phyloP scores from a whole-genome alignment of 2,329 filamentous ascomycete genomes.

The Pseudocercospora cruenta region DNA sequence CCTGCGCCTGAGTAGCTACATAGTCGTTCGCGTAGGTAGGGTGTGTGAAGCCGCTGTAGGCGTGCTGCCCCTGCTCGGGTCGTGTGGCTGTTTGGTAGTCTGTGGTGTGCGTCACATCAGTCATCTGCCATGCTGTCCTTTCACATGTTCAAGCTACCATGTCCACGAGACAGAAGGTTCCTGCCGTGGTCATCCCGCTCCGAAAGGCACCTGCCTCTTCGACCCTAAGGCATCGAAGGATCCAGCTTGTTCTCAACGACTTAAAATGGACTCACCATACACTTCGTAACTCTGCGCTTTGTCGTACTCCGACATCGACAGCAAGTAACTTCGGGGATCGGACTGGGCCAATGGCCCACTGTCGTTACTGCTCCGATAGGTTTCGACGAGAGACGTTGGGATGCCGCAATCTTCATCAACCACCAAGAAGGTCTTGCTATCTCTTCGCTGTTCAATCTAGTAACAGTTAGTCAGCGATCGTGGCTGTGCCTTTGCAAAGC shows the following conservation, averaged over 20 bases:
- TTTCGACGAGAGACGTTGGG: constrained; percentile 37
- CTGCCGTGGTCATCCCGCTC: constrained; percentile 16
- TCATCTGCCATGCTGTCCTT: constrained; percentile 42
- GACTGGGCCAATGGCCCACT: constrained; percentile 59
- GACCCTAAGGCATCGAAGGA: constrained; percentile 9
- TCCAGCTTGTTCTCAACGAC: background rate
- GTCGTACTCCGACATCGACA: constrained; percentile 81
- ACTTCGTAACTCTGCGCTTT: constrained; percentile 76
- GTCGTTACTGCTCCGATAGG: constrained; percentile 45
- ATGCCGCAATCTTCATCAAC: constrained; percentile 43
- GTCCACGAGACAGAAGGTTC: constrained; percentile 22
- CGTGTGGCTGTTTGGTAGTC: constrained; percentile 61
- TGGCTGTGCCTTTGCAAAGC: constrained; percentile 24
- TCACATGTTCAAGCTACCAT: constrained; percentile 29
- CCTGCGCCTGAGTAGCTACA: constrained; percentile 53
- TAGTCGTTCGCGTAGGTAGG: constrained; percentile 55
- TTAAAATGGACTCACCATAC: constrained; percentile 68
- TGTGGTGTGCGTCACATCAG: constrained; percentile 52
- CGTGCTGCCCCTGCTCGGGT: constrained; percentile 59
- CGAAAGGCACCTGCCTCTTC: constrained; percentile 3
- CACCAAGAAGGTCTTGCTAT: constrained; percentile 38
- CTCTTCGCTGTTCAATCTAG: constrained; percentile 28
- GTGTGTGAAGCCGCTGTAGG: constrained; percentile 53
- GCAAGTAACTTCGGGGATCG: constrained; percentile 45
- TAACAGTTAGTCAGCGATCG: constrained; percentile 27